Base-by-base conservation (phyloP, 306 rosid species). In the Alnus glutinosa region DNA sequence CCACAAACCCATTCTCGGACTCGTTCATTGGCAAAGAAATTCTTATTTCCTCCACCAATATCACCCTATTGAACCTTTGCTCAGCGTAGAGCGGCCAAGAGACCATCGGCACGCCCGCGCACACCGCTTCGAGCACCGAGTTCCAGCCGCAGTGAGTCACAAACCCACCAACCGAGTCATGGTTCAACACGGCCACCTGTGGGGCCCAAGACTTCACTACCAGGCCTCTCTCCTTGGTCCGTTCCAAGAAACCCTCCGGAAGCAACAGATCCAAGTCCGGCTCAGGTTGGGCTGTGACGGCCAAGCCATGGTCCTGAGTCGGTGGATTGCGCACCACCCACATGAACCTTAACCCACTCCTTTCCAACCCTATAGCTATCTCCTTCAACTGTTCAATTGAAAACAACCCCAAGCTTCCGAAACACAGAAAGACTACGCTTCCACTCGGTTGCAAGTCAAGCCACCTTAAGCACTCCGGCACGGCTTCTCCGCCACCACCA, bases 141-240 rank as follows among this genome's bases (percentile, higher is more conserved):
- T 48, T 48, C 51, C 51, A 48, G 13, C 51, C 51, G 12, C 88
- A 86, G 23, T 90, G 94, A 3, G 77, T 85, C 87, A 90, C 87
- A 12, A 90, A 88, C 50, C 95, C 92, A 3, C 92, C 95, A 1
- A 89, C 83, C 0, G 97, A 83, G 15, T 78, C 67, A 11, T 89
- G 92, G 61, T 83, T 83, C 46, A 92, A 75, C 13, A 89, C 86
- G 0, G 49, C 85, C 19, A 15, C 71, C 37, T 92, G 95, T 4
- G 91, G 91, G 85, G 28, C 95, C 95, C 92, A 90, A 6, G 80
- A 37, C 73, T 57, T 77, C 49, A 89, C 77, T 15, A 89, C 91
- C 68, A 84, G 23, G 5, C 92, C 92, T n/a, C 79, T 81, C 0
- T 69, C 76, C 7, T 81, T 81, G 91, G 28, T 89, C 44, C 91